Conservation (phyloP, 1,284 basidiomycete genomes). For the Heterobasidion irregulare region DNA sequence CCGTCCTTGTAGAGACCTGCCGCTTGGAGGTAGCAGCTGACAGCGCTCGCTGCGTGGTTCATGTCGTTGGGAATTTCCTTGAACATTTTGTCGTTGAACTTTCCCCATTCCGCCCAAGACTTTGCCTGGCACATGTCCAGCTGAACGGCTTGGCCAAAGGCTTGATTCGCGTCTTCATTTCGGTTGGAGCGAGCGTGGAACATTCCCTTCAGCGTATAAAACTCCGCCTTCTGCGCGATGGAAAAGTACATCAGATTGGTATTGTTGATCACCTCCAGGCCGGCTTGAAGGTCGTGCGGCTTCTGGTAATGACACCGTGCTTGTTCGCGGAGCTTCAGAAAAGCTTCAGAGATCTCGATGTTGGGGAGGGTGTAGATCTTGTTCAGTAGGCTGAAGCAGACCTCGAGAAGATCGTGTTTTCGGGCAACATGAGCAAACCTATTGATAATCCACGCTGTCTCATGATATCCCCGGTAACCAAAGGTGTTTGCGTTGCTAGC, state of each 20-base stretch:
- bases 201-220: constrained; percentile 99
- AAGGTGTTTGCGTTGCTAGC: constrained; percentile 71
- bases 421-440: constrained; percentile 99
- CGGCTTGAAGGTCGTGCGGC: constrained; percentile 87
- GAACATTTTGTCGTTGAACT: constrained; percentile 91
- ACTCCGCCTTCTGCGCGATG: constrained; percentile 92
- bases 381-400: constrained; percentile 91
- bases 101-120: constrained; percentile 99
- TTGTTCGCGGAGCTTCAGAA: constrained; percentile 97
- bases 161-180: constrained; percentile 86
- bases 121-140: constrained; percentile 94
- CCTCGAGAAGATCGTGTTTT: constrained; percentile 94
- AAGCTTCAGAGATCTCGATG: constrained; percentile 99
- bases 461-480: constrained; percentile 98
- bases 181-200: constrained; percentile 89
- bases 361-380: constrained; percentile 99
- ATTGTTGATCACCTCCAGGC: constrained; percentile 98
- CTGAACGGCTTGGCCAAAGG: constrained; percentile 94
- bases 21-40: constrained; percentile 97
- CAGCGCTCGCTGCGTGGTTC: constrained; percentile 79
- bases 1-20: constrained; percentile 93
- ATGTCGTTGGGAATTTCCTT: constrained; percentile 75
- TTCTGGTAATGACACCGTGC: constrained; percentile 99
- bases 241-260: constrained; percentile 99
- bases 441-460: constrained; percentile 99